Percentiles rank a stretch among this genome's conserved stretches.
Evolutionary conservation across 805 yeast genomes (phyloP).

Genomic region (Starmerella scarabaei): DNA sequence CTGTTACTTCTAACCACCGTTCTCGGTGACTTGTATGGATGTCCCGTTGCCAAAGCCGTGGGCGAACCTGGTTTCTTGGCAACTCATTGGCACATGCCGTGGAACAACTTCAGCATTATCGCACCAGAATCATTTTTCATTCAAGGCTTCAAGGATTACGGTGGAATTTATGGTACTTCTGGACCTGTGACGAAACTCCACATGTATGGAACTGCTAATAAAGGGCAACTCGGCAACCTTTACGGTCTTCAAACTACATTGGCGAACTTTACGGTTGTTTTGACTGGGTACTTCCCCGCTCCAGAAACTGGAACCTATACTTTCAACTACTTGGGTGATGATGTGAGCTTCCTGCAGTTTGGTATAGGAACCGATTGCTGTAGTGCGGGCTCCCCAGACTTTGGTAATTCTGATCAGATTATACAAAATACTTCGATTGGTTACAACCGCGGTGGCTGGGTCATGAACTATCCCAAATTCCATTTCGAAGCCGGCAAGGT

Average conservation of each 20-base stretch:
- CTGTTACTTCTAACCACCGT: too few relatives aligned
- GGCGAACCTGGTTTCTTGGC: not conserved
- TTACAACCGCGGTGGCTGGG: too few relatives aligned
- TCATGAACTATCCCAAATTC: not conserved
- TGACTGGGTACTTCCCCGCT: conserved; percentile 5
- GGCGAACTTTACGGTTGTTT: conserved; percentile 3
- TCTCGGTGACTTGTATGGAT: not conserved
- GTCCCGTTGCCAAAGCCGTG: not conserved
- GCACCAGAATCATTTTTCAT: not conserved
- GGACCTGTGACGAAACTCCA: not conserved
- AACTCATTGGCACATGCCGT: not conserved
- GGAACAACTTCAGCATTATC: not conserved
- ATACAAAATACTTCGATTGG: too few relatives aligned
- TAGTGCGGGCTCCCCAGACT: too few relatives aligned
- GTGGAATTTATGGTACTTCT: not conserved
- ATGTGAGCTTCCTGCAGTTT: not conserved
- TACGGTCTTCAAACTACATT: not conserved
- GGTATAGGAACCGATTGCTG: not conserved
- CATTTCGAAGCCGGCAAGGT: not conserved
- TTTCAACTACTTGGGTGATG: not conserved
- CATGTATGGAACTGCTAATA: too few relatives aligned
- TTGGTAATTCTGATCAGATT: not conserved
- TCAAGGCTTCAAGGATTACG: not conserved
- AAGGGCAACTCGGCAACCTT: too few relatives aligned
- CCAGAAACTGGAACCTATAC: conserved; percentile 1